Conservation (phyloP, 2,329 filamentous ascomycete species). For the Neofusicoccum kwambonambiense region DNA sequence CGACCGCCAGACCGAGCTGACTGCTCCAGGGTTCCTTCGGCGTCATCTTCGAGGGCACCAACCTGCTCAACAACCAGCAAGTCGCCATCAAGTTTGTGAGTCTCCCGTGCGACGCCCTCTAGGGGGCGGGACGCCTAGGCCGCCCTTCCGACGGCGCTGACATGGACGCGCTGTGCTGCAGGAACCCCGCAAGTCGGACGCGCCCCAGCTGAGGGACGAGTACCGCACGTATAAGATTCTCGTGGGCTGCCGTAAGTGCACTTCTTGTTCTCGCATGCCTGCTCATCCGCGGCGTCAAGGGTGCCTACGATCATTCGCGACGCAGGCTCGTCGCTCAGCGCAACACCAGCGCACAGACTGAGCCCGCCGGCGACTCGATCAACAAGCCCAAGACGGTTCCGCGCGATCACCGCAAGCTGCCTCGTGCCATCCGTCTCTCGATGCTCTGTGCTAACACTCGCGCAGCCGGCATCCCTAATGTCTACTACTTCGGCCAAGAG, state of each 20-base stretch:
- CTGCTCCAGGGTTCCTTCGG: slow-evolving; percentile 73
- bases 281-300: slow-evolving; percentile 20
- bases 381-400: slow-evolving; percentile 11
- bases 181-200: slow-evolving; percentile 98
- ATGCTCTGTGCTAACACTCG: slow-evolving; percentile 33
- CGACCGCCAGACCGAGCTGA: not conserved
- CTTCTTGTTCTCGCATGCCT: slow-evolving; percentile 22
- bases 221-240: slow-evolving; percentile 99
- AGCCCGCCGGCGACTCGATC: slow-evolving; percentile 14
- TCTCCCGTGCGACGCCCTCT: slow-evolving; percentile 28
- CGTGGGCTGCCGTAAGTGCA: slow-evolving; percentile 90
- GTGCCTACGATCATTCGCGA: slow-evolving; percentile 6
- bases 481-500: slow-evolving; percentile 99
- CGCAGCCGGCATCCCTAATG: slow-evolving; percentile 94
- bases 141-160: not conserved
- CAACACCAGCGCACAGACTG: slow-evolving; percentile 10
- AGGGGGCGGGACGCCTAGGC: slow-evolving; percentile 2
- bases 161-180: slow-evolving; percentile 36
- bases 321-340: slow-evolving; percentile 14
- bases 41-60: slow-evolving; percentile 98
- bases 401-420: slow-evolving; percentile 4
- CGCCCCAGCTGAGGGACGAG: slow-evolving; percentile 94
- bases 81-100: slow-evolving; percentile 98
- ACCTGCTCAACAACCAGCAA: slow-evolving; percentile 97
- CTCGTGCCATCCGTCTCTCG: not conserved